Evolutionary conservation across 768 basidiomycete genomes (phyloP).

Genomic region (Russula earlei): DNA sequence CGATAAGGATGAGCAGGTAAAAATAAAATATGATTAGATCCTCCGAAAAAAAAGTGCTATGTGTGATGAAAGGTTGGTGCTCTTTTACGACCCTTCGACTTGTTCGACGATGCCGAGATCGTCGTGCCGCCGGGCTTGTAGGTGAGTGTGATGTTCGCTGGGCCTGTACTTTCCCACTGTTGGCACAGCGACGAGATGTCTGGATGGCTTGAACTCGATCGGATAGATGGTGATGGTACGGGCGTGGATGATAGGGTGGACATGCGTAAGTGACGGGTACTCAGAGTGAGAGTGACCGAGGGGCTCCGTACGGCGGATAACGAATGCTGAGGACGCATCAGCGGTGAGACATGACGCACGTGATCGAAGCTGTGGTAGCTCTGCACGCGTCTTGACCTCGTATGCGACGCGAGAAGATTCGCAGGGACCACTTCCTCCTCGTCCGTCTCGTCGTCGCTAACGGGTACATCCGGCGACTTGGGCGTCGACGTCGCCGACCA

Average conservation of each 20-base stretch:
- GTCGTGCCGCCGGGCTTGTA: conserved; percentile 29
- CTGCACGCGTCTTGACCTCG: neutral
- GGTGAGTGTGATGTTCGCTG: conserved; percentile 48
- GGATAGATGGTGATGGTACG: conserved; percentile 41
- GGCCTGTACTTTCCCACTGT: conserved; percentile 47
- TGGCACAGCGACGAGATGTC: conserved; percentile 51
- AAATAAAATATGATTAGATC: neutral
- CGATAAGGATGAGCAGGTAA: neutral
- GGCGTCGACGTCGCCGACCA: neutral
- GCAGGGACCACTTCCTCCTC: neutral
- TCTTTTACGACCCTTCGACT: conserved; percentile 10
- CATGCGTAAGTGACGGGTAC: conserved; percentile 28
- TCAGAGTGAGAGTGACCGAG: conserved; percentile 8
- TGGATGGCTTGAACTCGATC: conserved; percentile 41
- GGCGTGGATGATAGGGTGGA: conserved; percentile 26
- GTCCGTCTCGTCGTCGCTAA: conserved; percentile 7
- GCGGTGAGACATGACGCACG: neutral
- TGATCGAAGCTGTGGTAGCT: conserved; percentile 5
- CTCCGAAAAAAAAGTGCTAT: neutral
- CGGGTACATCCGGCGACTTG: neutral
- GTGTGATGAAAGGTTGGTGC: conserved; percentile 12
- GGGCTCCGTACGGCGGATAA: neutral
- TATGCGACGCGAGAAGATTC: neutral
- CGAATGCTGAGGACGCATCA: neutral
- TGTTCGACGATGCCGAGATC: conserved; percentile 11